Evolutionary conservation across 352 stramenopile species (phyloP).

Genomic region (Elongisporangium senticosum): DNA sequence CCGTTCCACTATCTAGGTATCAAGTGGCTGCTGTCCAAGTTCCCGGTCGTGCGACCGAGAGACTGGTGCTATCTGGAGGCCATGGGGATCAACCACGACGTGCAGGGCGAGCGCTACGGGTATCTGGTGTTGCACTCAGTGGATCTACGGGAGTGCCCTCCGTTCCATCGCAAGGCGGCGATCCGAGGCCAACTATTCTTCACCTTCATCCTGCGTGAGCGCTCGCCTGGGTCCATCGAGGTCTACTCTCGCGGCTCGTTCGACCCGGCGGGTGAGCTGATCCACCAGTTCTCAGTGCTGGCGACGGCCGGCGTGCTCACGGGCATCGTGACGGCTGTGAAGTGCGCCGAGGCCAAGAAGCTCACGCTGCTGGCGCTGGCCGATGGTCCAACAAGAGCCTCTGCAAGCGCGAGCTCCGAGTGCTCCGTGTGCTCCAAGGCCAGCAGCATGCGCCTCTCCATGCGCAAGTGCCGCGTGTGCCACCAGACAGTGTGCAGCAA

Average conservation of each 20-base stretch:
- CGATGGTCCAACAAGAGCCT: too few species aligned
- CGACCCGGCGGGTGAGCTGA: constrained; percentile 24
- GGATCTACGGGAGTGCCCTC: constrained; percentile 22
- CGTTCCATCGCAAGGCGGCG: constrained; percentile 16
- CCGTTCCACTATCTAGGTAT: constrained; percentile 18
- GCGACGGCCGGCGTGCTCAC: constrained; percentile 10
- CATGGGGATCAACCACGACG: constrained; percentile 22
- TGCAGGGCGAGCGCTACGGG: constrained; percentile 23
- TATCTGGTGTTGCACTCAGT: constrained; percentile 42
- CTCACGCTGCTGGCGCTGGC: background rate
- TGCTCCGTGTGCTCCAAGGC: background rate
- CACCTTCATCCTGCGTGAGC: constrained; percentile 32
- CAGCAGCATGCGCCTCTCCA: background rate
- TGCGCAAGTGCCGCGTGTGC: constrained; percentile 26
- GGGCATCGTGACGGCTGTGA: constrained; percentile 27
- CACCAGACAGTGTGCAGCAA: constrained; percentile 23
- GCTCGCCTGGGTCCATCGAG: constrained; percentile 22
- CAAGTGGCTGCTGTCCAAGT: constrained; percentile 22
- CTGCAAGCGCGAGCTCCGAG: background rate
- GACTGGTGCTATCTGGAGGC: constrained; percentile 7
- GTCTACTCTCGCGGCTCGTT: constrained; percentile 41
- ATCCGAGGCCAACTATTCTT: constrained; percentile 45
- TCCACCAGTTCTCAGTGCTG: constrained; percentile 23
- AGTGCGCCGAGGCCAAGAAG: constrained; percentile 8
- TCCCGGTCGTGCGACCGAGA: constrained; percentile 4